phyloP scores from a whole-genome alignment of 352 stramenopile species.

The Globisporangium abappressorium region DNA sequence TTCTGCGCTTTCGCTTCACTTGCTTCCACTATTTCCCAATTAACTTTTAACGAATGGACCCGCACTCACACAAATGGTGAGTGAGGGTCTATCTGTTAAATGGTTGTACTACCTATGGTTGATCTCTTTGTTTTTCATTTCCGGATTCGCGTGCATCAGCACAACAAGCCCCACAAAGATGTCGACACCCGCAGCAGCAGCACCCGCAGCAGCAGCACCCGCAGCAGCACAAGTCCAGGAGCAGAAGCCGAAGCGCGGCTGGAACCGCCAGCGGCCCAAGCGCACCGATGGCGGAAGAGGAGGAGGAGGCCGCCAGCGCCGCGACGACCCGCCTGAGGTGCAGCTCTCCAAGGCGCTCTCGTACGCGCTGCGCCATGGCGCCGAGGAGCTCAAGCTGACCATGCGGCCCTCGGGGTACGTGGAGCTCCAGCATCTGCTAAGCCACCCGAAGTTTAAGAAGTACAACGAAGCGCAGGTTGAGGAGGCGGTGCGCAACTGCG shows the following conservation, averaged over 20 bases:
- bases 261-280: background rate
- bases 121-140: background rate
- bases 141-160: background rate
- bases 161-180: background rate
- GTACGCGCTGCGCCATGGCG: slow-evolving; percentile 74
- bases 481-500: slow-evolving; percentile 57
- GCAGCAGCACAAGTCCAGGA: background rate
- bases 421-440: slow-evolving; percentile 43
- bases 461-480: slow-evolving; percentile 61
- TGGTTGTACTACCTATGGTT: too few species aligned
- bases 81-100: too few species aligned
- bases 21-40: too few species aligned
- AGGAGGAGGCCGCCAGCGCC: slow-evolving; percentile 15
- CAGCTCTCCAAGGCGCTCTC: slow-evolving; percentile 75
- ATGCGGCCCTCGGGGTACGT: slow-evolving; percentile 78
- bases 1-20: too few species aligned
- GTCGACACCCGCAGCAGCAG: background rate
- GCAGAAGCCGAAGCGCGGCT: background rate
- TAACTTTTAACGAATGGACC: too few species aligned
- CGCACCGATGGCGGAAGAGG: background rate
- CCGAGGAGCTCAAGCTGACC: slow-evolving; percentile 55
- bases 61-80: too few species aligned
- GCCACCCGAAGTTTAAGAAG: slow-evolving; percentile 45
- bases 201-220: background rate
- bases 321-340: slow-evolving; percentile 49